Percentiles rank a stretch among this genome's conserved stretches.
Evolutionary conservation across 257 asterid species (phyloP).

Genomic region (Solanum rostratum): DNA sequence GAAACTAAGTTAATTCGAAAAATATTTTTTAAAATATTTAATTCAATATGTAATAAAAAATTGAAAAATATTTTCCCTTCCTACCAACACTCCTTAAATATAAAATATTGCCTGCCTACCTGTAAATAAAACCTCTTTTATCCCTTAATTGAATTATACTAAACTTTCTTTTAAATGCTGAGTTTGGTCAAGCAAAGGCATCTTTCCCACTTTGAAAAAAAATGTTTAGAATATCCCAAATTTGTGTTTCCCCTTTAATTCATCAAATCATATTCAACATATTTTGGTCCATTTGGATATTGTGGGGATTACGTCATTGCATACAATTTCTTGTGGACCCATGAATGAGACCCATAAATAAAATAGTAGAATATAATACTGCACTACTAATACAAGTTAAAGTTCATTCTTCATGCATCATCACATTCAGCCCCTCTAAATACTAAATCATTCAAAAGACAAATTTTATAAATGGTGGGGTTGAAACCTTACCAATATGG

Average conservation of each 20-base stretch:
- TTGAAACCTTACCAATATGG: too few relatives aligned
- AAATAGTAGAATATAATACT: neutral
- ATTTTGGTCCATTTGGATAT: neutral
- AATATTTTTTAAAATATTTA: too few relatives aligned
- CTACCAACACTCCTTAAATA: neutral
- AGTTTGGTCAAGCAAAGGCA: neutral
- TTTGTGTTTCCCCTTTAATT: neutral
- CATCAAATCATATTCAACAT: neutral
- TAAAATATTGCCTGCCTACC: neutral
- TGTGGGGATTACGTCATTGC: slow-evolving; percentile 2
- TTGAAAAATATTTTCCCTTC: too few relatives aligned
- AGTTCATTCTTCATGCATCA: neutral
- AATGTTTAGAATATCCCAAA: neutral
- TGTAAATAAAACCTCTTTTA: neutral
- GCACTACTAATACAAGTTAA: neutral
- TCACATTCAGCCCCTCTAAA: neutral
- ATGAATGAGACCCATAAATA: neutral
- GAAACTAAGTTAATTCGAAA: too few relatives aligned
- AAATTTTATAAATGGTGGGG: neutral
- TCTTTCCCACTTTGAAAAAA: neutral
- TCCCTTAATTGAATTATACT: neutral
- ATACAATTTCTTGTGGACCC: neutral
- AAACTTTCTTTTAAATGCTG: neutral
- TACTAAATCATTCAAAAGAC: neutral
- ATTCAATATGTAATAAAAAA: too few relatives aligned